Conservation (phyloP, 306 rosid genomes). For the cucumber (Cucumis sativus) region DNA sequence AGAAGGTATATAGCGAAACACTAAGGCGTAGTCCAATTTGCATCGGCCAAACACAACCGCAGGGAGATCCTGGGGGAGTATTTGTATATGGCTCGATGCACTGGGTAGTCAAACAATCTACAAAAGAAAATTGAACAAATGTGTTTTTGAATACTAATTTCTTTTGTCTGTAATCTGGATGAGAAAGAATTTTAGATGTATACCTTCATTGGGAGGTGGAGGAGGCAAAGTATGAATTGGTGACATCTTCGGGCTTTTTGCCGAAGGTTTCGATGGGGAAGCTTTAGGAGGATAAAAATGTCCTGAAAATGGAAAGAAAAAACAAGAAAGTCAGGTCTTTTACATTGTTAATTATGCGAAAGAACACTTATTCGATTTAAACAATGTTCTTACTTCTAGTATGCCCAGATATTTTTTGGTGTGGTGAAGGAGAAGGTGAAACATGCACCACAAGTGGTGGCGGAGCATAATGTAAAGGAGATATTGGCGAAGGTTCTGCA, state of each 20-base stretch:
- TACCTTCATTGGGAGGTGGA: slow-evolving; percentile 96
- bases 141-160: background rate
- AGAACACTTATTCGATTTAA: background rate
- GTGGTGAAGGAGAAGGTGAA: slow-evolving; percentile 63
- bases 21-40: slow-evolving; percentile 72
- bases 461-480: slow-evolving; percentile 32
- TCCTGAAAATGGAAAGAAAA: background rate
- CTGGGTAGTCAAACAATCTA: slow-evolving; percentile 59
- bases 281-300: slow-evolving; percentile 27
- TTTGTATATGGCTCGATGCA: slow-evolving; percentile 70
- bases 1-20: slow-evolving; percentile 65
- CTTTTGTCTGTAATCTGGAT: background rate
- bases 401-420: slow-evolving; percentile 22
- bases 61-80: slow-evolving; percentile 88
- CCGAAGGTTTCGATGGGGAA: slow-evolving; percentile 28
- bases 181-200: background rate
- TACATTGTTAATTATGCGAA: background rate
- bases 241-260: slow-evolving; percentile 38
- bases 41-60: slow-evolving; percentile 81
- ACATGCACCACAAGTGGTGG: slow-evolving; percentile 26
- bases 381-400: slow-evolving; percentile 46
- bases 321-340: background rate
- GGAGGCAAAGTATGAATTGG: slow-evolving; percentile 62
- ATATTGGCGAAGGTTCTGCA: slow-evolving; percentile 25
- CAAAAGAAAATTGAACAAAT: slow-evolving; percentile 10